Percentiles rank a stretch among this genome's conserved stretches.
Conservation (phyloP, 1,284 basidiomycete genomes). For the Phenoliferia sp. region DNA sequence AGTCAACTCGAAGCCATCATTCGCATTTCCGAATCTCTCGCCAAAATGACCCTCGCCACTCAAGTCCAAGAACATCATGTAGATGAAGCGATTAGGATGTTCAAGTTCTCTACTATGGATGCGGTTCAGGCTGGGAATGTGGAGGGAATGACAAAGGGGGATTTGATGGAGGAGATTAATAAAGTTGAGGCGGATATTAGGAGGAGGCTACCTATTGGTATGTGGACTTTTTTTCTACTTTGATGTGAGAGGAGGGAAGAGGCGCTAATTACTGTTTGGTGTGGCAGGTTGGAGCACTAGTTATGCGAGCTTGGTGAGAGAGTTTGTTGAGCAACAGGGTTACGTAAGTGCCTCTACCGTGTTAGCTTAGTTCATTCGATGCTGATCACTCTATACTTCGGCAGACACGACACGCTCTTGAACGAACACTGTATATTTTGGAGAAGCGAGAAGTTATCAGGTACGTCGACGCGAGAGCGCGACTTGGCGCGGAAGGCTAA, state of each 20-base stretch:
- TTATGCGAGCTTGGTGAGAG: constrained; percentile 87
- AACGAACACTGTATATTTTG: constrained; percentile 83
- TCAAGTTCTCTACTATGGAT: constrained; percentile 99
- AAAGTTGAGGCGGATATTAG: constrained; percentile 88
- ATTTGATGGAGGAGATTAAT: constrained; percentile 89
- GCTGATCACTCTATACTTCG: not conserved
- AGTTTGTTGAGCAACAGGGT: constrained; percentile 90
- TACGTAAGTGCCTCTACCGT: constrained; percentile 69
- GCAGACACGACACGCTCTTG: constrained; percentile 84
- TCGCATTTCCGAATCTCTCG: constrained; percentile 93
- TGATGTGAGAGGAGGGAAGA: too few species aligned
- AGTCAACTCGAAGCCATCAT: constrained; percentile 91
- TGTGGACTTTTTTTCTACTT: too few species aligned
- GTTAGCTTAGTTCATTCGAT: not conserved
- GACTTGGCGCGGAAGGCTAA: not conserved
- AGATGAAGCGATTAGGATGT: constrained; percentile 94
- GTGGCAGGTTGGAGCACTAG: constrained; percentile 72
- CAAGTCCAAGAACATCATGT: constrained; percentile 90
- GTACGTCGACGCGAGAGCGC: constrained; percentile 48
- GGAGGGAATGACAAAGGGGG: constrained; percentile 86
- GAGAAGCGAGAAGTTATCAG: constrained; percentile 93
- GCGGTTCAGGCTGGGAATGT: constrained; percentile 89
- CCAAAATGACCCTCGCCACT: constrained; percentile 85
- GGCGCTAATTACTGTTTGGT: too few species aligned
- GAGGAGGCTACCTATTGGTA: constrained; percentile 80